Conservation (phyloP, 257 asterid species). For the Solanum phureja region DNA sequence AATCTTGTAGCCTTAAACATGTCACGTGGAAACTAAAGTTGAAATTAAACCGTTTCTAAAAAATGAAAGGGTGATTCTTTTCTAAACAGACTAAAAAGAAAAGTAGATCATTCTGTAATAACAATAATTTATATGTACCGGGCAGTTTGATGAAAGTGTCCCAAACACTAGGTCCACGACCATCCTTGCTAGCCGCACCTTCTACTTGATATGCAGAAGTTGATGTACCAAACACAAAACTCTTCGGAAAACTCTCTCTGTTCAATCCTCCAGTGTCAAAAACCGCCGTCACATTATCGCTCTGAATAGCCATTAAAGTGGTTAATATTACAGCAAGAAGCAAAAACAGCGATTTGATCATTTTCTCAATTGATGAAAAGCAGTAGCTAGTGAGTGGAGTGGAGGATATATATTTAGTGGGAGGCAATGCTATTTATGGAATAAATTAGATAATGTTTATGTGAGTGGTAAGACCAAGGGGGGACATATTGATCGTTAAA, state of each 20-base stretch:
- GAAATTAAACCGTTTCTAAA: too few relatives aligned
- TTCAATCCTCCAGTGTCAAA: conserved; percentile 1
- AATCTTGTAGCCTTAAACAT: too few relatives aligned
- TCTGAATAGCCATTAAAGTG: background rate
- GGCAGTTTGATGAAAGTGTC: background rate
- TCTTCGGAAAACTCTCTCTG: conserved; percentile 4
- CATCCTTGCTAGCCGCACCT: conserved; percentile 7
- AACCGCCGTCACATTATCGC: background rate
- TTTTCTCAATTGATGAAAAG: background rate
- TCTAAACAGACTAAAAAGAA: too few relatives aligned
- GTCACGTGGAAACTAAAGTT: too few relatives aligned
- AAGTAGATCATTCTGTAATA: too few relatives aligned
- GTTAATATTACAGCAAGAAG: background rate
- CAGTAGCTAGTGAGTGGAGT: background rate
- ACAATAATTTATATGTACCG: background rate
- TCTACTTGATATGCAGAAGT: conserved; percentile 14
- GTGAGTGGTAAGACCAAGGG: background rate
- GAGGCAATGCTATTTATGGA: background rate
- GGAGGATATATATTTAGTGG: background rate
- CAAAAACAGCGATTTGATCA: background rate
- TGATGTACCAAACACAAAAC: conserved; percentile 6
- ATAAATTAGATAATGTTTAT: background rate
- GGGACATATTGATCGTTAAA: background rate
- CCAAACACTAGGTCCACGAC: conserved; percentile 13
- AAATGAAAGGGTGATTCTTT: too few relatives aligned